A percentile compares a stretch with the other conserved stretches of the same genome.
phyloP scores from a whole-genome alignment of 805 yeast genomes.

The Kuraishia molischiana region DNA sequence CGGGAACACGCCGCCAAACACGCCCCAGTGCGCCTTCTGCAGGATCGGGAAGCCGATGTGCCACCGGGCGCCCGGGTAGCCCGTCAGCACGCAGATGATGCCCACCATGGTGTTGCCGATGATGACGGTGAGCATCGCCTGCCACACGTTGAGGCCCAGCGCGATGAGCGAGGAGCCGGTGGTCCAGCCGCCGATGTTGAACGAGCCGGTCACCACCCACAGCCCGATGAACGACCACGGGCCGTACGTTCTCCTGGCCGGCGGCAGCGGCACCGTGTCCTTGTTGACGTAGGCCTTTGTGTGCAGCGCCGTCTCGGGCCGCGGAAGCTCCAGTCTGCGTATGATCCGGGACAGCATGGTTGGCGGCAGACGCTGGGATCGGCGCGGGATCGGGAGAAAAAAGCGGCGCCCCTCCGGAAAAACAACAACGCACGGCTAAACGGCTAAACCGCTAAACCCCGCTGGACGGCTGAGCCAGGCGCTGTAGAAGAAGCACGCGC shows the following conservation, averaged over 20 bases:
- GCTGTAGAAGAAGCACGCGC: too few species aligned
- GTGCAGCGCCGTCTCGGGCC: background rate
- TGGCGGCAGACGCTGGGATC: too few species aligned
- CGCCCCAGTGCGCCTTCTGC: slow-evolving; percentile 34
- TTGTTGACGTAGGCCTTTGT: background rate
- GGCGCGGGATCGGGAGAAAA: too few species aligned
- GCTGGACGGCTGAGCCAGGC: too few species aligned
- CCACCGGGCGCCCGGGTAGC: slow-evolving; percentile 37
- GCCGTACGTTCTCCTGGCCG: slow-evolving; percentile 35
- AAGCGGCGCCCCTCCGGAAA: too few species aligned
- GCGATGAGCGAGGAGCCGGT: slow-evolving; percentile 33
- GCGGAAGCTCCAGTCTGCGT: background rate
- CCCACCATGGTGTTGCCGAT: slow-evolving; percentile 37
- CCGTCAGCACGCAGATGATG: slow-evolving; percentile 32
- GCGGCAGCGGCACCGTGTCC: slow-evolving; percentile 35
- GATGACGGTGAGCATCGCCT: slow-evolving; percentile 32
- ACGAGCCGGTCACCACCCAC: slow-evolving; percentile 25
- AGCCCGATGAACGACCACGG: slow-evolving; percentile 27
- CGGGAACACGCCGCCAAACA: slow-evolving; percentile 31
- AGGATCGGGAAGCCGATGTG: slow-evolving; percentile 40
- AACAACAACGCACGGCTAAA: too few species aligned
- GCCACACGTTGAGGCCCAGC: slow-evolving; percentile 34
- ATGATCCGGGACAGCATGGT: too few species aligned
- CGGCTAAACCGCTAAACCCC: too few species aligned
- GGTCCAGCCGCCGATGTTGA: slow-evolving; percentile 19